These are phyloP conservation scores for Pecoramyces ruminantium DNA, from an alignment of 192 early-diverging fungal species.

Conservation along the genomic window DNA sequence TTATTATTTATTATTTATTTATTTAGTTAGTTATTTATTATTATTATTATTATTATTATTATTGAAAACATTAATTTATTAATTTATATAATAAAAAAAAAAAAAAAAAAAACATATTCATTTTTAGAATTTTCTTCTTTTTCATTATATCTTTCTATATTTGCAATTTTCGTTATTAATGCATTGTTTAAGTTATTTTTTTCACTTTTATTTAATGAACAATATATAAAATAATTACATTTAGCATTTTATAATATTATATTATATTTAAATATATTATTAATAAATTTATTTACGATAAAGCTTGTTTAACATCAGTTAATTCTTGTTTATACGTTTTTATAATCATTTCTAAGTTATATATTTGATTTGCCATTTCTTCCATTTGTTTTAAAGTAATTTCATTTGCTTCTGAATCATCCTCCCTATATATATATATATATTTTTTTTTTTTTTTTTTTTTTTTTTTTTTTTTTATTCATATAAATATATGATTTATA, in stretches of 20 bases:
- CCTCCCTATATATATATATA: background rate
- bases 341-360: background rate
- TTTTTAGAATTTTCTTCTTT: background rate
- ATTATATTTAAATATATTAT: too few species aligned
- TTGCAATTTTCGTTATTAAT: background rate
- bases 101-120: too few species aligned
- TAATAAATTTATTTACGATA: background rate
- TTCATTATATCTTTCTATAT: background rate
- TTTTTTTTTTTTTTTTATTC: too few species aligned
- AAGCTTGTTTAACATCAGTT: background rate
- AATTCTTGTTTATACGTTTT: background rate
- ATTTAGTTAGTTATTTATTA: too few species aligned
- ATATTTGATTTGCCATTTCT: background rate
- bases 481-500: too few species aligned
- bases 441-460: too few species aligned
- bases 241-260: too few species aligned
- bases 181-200: background rate
- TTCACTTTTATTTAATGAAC: background rate
- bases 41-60: too few species aligned
- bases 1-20: too few species aligned
- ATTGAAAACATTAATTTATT: too few species aligned
- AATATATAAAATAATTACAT: too few species aligned
- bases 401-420: background rate
- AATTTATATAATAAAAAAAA: too few species aligned
- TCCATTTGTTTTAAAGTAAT: background rate